Base-by-base conservation (phyloP, 2,329 filamentous ascomycete genomes). In the Didymella sp. region DNA sequence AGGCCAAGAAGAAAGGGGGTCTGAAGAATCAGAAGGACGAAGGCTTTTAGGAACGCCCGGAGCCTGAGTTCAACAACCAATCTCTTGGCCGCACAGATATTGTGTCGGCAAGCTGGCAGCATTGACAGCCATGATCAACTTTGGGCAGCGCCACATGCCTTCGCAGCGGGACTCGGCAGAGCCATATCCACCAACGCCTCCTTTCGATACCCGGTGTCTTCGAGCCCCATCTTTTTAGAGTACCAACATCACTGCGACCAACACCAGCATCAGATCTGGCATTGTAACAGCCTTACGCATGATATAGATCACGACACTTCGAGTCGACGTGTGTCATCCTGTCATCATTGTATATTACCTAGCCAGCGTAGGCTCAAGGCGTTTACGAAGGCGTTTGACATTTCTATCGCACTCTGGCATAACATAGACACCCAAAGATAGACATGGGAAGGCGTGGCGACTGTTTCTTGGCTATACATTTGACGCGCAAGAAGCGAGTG, bases 21-120 rank as follows among this genome's bases (percentile, higher is more conserved):
- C 59, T 52, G 22, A 71, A 74, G 59, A 74, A 73, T 41, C 72
- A 75, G 31, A 75, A 75, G 50, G 70, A 74, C 35, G 72, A 75
- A 59, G 71, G 73, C 4, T 75, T 64, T 43, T 73, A 65, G 63
- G 28, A 33, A 22, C 44, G 12, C 15, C 24, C 38, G 22, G 30
- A 6, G 11, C 25, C 44, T 5, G 21, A 35, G 13, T 42, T 22
- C 4, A n/a, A 11, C 3, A 2, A 28, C 4, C 11, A 44, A 13
- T 15, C n/a, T 38, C 15, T 41, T 19, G 27, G 12, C 7, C 19
- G 24, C 17, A 27, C 31, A 50, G 37, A 28, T 6, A 21, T 25
- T 6, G 21, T 33, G 13, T 22, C 41, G 21, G 21, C 15, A 28
- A 21, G 30, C 24, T 28, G 25, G 17, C 15, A 17, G 15, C 25